A percentile compares a stretch with the other conserved stretches of the same genome.
Evolutionary conservation across 148 eudicot genomes (phyloP).

Genomic region (Persicaria maculosa): DNA sequence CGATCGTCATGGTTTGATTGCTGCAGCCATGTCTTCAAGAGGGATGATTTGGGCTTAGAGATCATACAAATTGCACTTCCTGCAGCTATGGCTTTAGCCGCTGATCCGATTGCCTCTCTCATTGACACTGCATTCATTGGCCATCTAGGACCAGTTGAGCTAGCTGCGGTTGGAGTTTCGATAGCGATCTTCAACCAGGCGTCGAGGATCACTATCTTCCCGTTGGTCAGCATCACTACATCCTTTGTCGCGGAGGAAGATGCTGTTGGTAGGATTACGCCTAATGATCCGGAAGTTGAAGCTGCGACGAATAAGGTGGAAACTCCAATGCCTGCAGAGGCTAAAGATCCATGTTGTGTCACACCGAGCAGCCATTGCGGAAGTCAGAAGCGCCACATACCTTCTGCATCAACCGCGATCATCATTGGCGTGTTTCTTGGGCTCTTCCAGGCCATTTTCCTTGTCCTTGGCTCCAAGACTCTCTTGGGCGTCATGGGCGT

Average conservation of each 20-base stretch:
- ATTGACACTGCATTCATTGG: constrained; percentile 61
- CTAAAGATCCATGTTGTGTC: too few species aligned
- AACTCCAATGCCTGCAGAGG: background rate
- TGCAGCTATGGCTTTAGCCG: constrained; percentile 53
- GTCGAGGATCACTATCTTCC: constrained; percentile 36
- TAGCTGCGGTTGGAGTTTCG: constrained; percentile 40
- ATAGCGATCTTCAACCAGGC: constrained; percentile 41
- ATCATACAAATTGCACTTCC: constrained; percentile 47
- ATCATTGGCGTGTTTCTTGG: constrained; percentile 30
- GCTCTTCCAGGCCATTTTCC: constrained; percentile 27
- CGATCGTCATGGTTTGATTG: background rate
- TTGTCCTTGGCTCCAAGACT: constrained; percentile 23
- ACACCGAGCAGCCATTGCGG: background rate
- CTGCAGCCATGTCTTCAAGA: constrained; percentile 32
- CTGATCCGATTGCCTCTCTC: constrained; percentile 60
- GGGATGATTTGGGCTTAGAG: constrained; percentile 44
- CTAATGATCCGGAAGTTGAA: background rate
- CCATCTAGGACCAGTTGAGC: constrained; percentile 46
- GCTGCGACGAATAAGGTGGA: constrained; percentile 5
- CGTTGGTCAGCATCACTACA: constrained; percentile 37
- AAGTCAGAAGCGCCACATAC: constrained; percentile 21
- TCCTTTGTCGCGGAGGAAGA: constrained; percentile 47
- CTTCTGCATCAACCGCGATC: constrained; percentile 34
- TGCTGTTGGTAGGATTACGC: constrained; percentile 3
- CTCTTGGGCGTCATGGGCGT: constrained; percentile 28